Evolutionary conservation across 106 monocot genomes (phyloP), one percentile per base, ranked within the genome.

Genomic region (Dendrobium officinale): DNA sequence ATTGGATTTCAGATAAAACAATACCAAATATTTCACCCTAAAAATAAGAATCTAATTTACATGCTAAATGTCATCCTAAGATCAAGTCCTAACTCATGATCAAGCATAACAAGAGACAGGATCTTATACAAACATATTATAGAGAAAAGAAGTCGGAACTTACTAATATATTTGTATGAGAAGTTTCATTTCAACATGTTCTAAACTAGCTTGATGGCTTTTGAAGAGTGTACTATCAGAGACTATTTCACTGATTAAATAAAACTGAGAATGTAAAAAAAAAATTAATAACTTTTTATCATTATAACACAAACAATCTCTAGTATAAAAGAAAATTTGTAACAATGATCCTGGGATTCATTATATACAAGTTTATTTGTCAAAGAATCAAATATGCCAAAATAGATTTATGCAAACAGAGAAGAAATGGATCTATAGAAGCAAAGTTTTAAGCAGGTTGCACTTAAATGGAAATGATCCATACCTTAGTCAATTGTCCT

Each of bases 401-500:
- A 24, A 8, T 1, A 67, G 67, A 67, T 45, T 9, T 9, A 45
- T 45, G 67, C 67, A 4, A 26, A 67, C 67, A 8, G 1, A 70
- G 70, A 70, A 70, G 29, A 70, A 70, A 70, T 70, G 70, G 70
- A 16, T 70, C 29, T 37, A 37, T 15, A 37, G 22, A 7, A 54
- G 37, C 37, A 10, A 54, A 22, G 22, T 37, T 70, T 70, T 70
- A 70, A 70, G 16, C 33, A 70, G 4, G 9, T 17, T 66, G 68
- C 7, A 68, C 31, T 70, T 70, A 29, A 70, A 66, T 26, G 7
- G 64, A 66, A 66, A 70, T 37, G 70, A 13, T 70, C 10, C 4
- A 4, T 80, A 93, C 93, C 93, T 91, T 93, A 41, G 93, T 93
- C 45, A 93, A 83, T 80, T 93, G 91, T 68, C 93, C 93, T 88